Percentiles rank a stretch among this genome's conserved stretches.
Evolutionary conservation across 768 basidiomycete genomes (phyloP).

Genomic region (Lactifluus subvellereus): DNA sequence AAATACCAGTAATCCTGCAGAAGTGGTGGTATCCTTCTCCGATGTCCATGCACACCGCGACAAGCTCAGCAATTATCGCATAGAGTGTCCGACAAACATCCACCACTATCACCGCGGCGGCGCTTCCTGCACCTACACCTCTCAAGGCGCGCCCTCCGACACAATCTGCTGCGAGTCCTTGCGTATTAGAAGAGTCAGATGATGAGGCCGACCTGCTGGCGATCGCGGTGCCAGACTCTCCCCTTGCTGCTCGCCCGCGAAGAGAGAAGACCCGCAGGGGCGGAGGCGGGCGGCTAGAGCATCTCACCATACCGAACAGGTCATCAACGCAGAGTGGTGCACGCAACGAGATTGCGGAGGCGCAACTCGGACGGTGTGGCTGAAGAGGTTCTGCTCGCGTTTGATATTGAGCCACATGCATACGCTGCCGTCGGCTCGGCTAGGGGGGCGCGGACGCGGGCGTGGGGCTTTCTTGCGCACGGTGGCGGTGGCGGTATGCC

Average conservation of each 20-base stretch:
- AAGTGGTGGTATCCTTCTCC: constrained; percentile 41
- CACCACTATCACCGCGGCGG: constrained; percentile 57
- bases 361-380: constrained; percentile 36
- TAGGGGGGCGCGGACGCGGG: constrained; percentile 43
- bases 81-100: constrained; percentile 51
- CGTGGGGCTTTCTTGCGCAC: constrained; percentile 62
- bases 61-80: background rate
- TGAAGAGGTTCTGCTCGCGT: constrained; percentile 31
- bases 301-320: background rate
- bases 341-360: constrained; percentile 31
- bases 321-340: constrained; percentile 7
- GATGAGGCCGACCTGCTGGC: constrained; percentile 19
- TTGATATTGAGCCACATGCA: constrained; percentile 35
- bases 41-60: constrained; percentile 50
- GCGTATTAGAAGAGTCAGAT: background rate
- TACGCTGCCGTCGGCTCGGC: constrained; percentile 50
- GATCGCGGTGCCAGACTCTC: background rate
- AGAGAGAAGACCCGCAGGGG: background rate
- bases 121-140: constrained; percentile 49
- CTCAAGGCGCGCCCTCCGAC: constrained; percentile 53
- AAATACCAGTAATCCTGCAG: constrained; percentile 27
- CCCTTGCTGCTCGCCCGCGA: constrained; percentile 3
- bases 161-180: constrained; percentile 28
- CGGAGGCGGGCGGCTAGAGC: background rate
- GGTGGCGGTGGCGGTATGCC: constrained; percentile 70